Percentiles rank a stretch among this genome's conserved stretches.
Conservation (phyloP, 1,139 yeast species). For the Yamadazyma triangularis region DNA sequence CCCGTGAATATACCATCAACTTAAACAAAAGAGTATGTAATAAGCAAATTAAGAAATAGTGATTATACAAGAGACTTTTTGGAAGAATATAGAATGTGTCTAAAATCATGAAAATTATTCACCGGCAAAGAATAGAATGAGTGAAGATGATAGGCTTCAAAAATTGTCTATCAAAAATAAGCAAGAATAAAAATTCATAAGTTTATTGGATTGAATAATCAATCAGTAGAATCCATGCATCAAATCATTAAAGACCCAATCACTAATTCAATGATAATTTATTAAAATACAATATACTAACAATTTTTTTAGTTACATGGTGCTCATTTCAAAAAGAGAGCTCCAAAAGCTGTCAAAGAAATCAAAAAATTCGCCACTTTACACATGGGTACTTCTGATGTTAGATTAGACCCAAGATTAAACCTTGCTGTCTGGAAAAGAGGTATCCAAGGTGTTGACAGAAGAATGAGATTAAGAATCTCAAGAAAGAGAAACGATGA, state of each 20-base stretch:
- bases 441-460: constrained; percentile 99
- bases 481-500: constrained; percentile 99
- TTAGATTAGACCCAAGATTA: constrained; percentile 97
- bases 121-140: too few relatives aligned
- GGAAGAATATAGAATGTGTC: too few relatives aligned
- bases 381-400: constrained; percentile 99
- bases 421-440: constrained; percentile 99
- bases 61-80: constrained; percentile 4
- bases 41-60: neutral
- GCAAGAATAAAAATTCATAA: too few relatives aligned
- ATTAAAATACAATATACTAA: constrained; percentile 27
- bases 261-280: too few relatives aligned
- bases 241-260: too few relatives aligned
- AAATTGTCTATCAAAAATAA: too few relatives aligned
- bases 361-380: constrained; percentile 97
- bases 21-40: constrained; percentile 97
- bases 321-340: constrained; percentile 99
- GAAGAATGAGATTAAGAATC: constrained; percentile 98
- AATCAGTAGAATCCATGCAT: too few relatives aligned
- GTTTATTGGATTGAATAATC: too few relatives aligned
- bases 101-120: too few relatives aligned
- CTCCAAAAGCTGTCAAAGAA: constrained; percentile 99
- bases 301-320: constrained; percentile 73
- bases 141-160: too few relatives aligned
- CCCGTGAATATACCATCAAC: constrained; percentile 99